Evolutionary conservation across 192 early-diverging fungal species (phyloP), one percentile per base, ranked within the genome.

Genomic region (Coemansia sp.): DNA sequence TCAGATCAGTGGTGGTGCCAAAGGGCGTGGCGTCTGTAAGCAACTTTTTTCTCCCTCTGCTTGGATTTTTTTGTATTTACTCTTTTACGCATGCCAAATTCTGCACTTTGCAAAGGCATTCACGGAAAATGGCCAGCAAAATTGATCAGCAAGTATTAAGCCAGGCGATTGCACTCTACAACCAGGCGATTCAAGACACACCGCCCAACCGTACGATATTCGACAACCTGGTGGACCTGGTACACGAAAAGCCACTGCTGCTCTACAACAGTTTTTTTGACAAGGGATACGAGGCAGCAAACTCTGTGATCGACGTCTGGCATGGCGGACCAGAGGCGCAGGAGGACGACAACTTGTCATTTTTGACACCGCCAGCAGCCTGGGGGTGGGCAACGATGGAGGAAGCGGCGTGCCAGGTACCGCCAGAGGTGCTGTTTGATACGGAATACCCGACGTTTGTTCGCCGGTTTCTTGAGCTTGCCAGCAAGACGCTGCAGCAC

Each of bases 341-440:
- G 3, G 56, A 57, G 8, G 60, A 67, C 67, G 76, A 80, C 18
- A 65, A 56, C 21, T 55, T 78, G 36, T 42, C 60, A 27, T 63
- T 80, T 56, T 63, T 80, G 24, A 73, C 70, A 35, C 65, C 76
- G 5, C 76, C 69, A 8, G 76, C 69, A 2, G 58, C 53, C 10
- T 80, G 76, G 76, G 76, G 76, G n/a, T 80, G 76, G 76, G 64
- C 64, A n/a, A 60, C 60, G 8, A 72, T 80, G 62, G 76, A 80
- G 53, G 63, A 72, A 48, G 57, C 76, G 2, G 67, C 68, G 12
- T 80, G 76, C 34, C 40, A 37, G 8, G 37, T 44, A 17, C 67
- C 70, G 14, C 70, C 76, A 5, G 12, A 34, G 34, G 26, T 44
- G n/a, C 33, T 67, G 4, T 58, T 66, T 24, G 62, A 73, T 26